Evolutionary conservation across 345 rosid genomes (phyloP).

Genomic region (Heritiera littoralis): DNA sequence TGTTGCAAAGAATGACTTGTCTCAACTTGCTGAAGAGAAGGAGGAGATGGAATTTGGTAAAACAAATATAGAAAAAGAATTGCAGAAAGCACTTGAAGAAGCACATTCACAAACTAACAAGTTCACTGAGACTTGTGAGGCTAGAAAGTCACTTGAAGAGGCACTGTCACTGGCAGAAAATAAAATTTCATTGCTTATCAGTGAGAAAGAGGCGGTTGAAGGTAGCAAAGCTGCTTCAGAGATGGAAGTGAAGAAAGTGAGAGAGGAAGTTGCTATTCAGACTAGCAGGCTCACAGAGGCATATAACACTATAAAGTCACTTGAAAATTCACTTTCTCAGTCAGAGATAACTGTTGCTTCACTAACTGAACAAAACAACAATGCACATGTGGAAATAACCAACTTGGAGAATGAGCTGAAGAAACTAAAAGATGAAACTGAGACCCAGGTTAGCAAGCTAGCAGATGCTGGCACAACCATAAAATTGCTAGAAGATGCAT

Average conservation of each 20-base stretch:
- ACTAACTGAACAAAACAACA: slow-evolving; percentile 55
- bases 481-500: slow-evolving; percentile 60
- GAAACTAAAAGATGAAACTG: slow-evolving; percentile 59
- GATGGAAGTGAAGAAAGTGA: slow-evolving; percentile 56
- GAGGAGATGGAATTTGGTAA: slow-evolving; percentile 49
- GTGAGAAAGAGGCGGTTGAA: slow-evolving; percentile 74
- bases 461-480: slow-evolving; percentile 52
- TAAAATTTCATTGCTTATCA: slow-evolving; percentile 49
- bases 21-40: slow-evolving; percentile 55
- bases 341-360: slow-evolving; percentile 49
- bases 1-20: slow-evolving; percentile 45
- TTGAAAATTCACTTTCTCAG: slow-evolving; percentile 55
- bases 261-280: slow-evolving; percentile 52
- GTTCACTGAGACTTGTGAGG: slow-evolving; percentile 49
- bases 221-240: slow-evolving; percentile 47
- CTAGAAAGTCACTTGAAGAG: slow-evolving; percentile 65
- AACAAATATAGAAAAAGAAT: slow-evolving; percentile 52
- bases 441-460: slow-evolving; percentile 47
- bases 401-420: slow-evolving; percentile 58
- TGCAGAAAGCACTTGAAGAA: slow-evolving; percentile 60
- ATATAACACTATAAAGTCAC: slow-evolving; percentile 54
- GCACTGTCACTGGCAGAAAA: slow-evolving; percentile 59
- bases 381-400: slow-evolving; percentile 36
- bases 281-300: slow-evolving; percentile 59
- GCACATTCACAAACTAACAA: slow-evolving; percentile 48